These are phyloP conservation scores for Hypomontagnella submonticulosa DNA, from an alignment of 495 filamentous ascomycete genomes.

Conservation along the genomic window DNA sequence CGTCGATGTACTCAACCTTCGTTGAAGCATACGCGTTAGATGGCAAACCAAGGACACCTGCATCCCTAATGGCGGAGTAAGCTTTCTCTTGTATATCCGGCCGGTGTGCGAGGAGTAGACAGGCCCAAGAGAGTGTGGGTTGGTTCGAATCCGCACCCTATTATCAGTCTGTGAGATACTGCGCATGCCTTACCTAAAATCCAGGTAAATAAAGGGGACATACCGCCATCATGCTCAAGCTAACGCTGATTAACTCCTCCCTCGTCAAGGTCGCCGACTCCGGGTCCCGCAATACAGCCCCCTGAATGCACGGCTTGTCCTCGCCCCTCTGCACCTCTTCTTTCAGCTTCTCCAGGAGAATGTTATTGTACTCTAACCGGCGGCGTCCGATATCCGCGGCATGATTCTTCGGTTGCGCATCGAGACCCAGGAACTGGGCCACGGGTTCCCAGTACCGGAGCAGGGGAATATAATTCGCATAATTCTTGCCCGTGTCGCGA, in stretches of 20 bases:
- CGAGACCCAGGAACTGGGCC: conserved; percentile 19
- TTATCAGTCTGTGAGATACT: neutral
- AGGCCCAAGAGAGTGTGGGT: conserved; percentile 61
- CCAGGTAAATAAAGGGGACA: neutral
- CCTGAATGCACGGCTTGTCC: conserved; percentile 76
- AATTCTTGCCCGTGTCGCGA: conserved; percentile 74
- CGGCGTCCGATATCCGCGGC: conserved; percentile 65
- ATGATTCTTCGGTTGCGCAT: conserved; percentile 48
- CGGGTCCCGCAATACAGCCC: conserved; percentile 73
- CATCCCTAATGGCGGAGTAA: conserved; percentile 70
- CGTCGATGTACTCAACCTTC: conserved; percentile 76
- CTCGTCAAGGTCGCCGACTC: conserved; percentile 61
- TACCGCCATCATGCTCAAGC: conserved; percentile 73
- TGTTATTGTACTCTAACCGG: conserved; percentile 67
- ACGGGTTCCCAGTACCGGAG: conserved; percentile 65
- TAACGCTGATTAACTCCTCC: conserved; percentile 78
- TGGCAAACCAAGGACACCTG: conserved; percentile 72
- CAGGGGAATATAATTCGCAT: conserved; percentile 76
- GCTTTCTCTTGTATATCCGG: conserved; percentile 72
- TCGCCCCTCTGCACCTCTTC: conserved; percentile 68
- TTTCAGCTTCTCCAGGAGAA: conserved; percentile 69
- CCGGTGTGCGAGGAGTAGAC: conserved; percentile 77
- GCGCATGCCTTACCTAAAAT: neutral
- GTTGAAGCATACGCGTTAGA: conserved; percentile 75
- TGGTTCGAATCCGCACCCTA: conserved; percentile 37